phyloP scores from a whole-genome alignment of 345 rosid genomes.

The Moricandia moricandioides region DNA sequence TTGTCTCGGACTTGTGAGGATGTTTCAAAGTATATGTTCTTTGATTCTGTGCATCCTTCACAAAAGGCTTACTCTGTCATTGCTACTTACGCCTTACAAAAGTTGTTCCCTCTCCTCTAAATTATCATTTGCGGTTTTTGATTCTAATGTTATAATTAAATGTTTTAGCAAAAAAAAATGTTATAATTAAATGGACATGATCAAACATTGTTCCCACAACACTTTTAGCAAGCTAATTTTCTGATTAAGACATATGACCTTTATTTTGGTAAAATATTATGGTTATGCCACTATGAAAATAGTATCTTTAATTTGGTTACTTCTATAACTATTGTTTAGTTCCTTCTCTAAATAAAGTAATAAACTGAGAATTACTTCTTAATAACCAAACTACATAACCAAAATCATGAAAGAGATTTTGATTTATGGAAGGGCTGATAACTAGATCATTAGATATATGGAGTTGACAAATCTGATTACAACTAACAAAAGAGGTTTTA shows the following conservation, averaged over 20 bases:
- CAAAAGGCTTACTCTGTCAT: slow-evolving; percentile 35
- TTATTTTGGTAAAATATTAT: neutral
- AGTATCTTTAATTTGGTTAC: too few species aligned
- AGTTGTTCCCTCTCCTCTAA: slow-evolving; percentile 16
- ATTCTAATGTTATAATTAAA: neutral
- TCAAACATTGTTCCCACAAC: neutral
- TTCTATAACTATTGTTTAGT: too few species aligned
- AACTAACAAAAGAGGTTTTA: too few species aligned
- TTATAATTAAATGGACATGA: neutral
- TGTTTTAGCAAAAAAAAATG: too few species aligned
- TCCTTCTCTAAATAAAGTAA: too few species aligned
- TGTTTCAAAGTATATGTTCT: slow-evolving; percentile 35
- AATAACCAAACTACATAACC: too few species aligned
- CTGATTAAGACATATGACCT: neutral
- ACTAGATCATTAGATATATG: too few species aligned
- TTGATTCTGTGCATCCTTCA: slow-evolving; percentile 36
- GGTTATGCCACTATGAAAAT: neutral
- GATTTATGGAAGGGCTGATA: too few species aligned
- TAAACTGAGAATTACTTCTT: too few species aligned
- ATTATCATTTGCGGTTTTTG: neutral
- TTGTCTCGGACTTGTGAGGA: slow-evolving; percentile 18
- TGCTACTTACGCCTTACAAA: slow-evolving; percentile 9
- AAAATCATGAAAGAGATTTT: too few species aligned
- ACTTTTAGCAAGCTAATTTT: neutral
- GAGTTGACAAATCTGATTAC: too few species aligned